Evolutionary conservation across 495 filamentous ascomycete genomes (phyloP).

Genomic region (Aspergillus diversus): DNA sequence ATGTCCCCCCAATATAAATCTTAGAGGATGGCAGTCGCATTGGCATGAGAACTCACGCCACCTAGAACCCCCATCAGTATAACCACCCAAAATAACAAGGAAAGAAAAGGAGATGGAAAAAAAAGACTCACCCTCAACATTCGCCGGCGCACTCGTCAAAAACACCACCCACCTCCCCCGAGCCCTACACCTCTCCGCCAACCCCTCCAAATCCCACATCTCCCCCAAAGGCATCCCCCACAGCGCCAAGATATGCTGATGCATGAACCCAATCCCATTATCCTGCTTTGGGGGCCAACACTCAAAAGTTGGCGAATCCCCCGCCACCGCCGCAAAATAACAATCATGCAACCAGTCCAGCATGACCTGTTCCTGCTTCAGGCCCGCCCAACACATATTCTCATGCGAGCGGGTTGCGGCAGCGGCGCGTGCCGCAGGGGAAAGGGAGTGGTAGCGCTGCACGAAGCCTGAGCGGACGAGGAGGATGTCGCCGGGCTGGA

Average conservation of each 20-base stretch:
- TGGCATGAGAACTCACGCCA: constrained; percentile 35
- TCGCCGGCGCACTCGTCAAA: constrained; percentile 62
- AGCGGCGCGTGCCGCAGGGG: constrained; percentile 40
- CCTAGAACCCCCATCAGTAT: constrained; percentile 13
- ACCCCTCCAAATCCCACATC: constrained; percentile 61
- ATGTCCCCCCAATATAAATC: background rate
- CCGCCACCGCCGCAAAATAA: constrained; percentile 66
- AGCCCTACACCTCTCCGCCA: constrained; percentile 51
- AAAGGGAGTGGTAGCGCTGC: constrained; percentile 53
- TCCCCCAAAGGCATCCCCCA: constrained; percentile 67
- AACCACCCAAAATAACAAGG: background rate
- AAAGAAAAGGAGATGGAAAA: constrained; percentile 1
- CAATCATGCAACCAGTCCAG: constrained; percentile 68
- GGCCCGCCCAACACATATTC: constrained; percentile 56
- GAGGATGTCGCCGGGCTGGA: constrained; percentile 67
- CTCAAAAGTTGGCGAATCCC: constrained; percentile 65
- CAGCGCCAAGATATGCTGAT: constrained; percentile 64
- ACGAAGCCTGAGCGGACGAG: constrained; percentile 70
- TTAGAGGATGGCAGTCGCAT: constrained; percentile 56
- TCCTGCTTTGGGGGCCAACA: constrained; percentile 56
- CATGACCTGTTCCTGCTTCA: constrained; percentile 59
- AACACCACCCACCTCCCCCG: constrained; percentile 68
- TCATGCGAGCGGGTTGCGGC: constrained; percentile 48
- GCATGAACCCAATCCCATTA: constrained; percentile 52
- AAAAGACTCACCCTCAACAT: constrained; percentile 50